Base-by-base conservation (phyloP, 2,329 filamentous ascomycete genomes). In the Beauveria scarabaeidicola region DNA sequence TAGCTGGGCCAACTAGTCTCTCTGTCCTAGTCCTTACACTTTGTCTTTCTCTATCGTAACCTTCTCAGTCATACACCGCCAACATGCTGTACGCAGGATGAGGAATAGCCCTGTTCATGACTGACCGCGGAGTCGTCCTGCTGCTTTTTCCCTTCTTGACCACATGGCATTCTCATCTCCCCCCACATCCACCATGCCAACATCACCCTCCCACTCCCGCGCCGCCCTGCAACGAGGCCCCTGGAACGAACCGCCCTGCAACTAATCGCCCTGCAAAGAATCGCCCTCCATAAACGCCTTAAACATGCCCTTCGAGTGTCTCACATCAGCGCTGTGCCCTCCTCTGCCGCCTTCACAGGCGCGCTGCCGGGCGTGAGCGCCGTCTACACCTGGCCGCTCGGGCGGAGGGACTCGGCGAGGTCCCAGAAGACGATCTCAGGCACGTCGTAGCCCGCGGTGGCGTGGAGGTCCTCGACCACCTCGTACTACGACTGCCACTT, bases 371-470 rank as follows among this genome's bases (percentile, higher is more conserved):
- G 40, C 7, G 3, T 8, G 38, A 15, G 17, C 15, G 38, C 40
- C 7, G 6, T 10, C 40, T 41, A 15, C 40, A 41, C 15, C 40
- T 43, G 17, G 11, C 13, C 41, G n/a, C 41, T 43, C 3, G 10
- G 29, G 10, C 1, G 10, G 29, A 32, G 10, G 29, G 3, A 4
- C 10, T 11, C 10, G 1, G 10, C 29, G 10, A 85, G 71, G 64
- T 84, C 83, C 82, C 82, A 85, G 67, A 83, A 85, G 3, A 85
- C 72, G n/a, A 86, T 69, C 66, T 81, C 75, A 0, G 83, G 83
- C 69, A 85, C 73, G 59, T 82, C 77, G 64, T 85, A 85, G 0
- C 82, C 82, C 3, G 77, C 76, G 0, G 73, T 68, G 11, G 69
- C 65, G 67, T n/a, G n/a, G n/a, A 74, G 85, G 44, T 61, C 61